A percentile compares a stretch with the other conserved stretches of the same genome.
These are phyloP conservation scores for Russula compacta DNA, from an alignment of 768 basidiomycete genomes.

Conservation along the genomic window DNA sequence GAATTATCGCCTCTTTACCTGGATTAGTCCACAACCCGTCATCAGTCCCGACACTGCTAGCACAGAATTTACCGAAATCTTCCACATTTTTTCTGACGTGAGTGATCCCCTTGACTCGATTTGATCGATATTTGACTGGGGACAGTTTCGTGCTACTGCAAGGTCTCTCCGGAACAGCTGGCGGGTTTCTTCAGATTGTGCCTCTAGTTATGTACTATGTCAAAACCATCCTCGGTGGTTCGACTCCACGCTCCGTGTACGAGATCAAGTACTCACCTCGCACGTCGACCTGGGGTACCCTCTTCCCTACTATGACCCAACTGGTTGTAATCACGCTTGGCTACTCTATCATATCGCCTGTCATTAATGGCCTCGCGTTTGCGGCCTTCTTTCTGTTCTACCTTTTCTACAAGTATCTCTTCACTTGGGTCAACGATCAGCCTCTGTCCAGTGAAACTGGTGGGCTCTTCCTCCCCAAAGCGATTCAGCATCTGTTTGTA, in stretches of 20 bases:
- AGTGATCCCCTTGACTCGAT: slow-evolving; percentile 19
- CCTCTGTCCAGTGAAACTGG: slow-evolving; percentile 69
- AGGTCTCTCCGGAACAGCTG: slow-evolving; percentile 69
- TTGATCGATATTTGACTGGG: not conserved
- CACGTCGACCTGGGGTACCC: slow-evolving; percentile 65
- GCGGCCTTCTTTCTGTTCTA: slow-evolving; percentile 79
- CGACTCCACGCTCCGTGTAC: slow-evolving; percentile 80
- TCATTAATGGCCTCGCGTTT: slow-evolving; percentile 86
- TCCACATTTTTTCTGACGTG: slow-evolving; percentile 89
- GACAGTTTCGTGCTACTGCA: slow-evolving; percentile 66
- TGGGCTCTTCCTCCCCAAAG: slow-evolving; percentile 93
- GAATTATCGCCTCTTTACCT: slow-evolving; percentile 66
- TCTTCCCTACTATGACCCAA: slow-evolving; percentile 65
- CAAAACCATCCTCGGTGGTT: slow-evolving; percentile 77
- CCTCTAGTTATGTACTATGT: slow-evolving; percentile 78
- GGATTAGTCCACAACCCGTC: slow-evolving; percentile 57
- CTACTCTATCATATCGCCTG: slow-evolving; percentile 84
- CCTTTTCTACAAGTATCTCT: slow-evolving; percentile 56
- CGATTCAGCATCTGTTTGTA: slow-evolving; percentile 86
- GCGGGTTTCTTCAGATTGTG: slow-evolving; percentile 73
- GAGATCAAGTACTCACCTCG: slow-evolving; percentile 70
- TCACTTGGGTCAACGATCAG: slow-evolving; percentile 53
- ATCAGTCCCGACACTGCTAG: slow-evolving; percentile 64
- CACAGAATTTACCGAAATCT: slow-evolving; percentile 67
- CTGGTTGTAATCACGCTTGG: slow-evolving; percentile 72